These are phyloP conservation scores for Aphanomyces astaci DNA, from an alignment of 352 stramenopile species.

Conservation along the genomic window DNA sequence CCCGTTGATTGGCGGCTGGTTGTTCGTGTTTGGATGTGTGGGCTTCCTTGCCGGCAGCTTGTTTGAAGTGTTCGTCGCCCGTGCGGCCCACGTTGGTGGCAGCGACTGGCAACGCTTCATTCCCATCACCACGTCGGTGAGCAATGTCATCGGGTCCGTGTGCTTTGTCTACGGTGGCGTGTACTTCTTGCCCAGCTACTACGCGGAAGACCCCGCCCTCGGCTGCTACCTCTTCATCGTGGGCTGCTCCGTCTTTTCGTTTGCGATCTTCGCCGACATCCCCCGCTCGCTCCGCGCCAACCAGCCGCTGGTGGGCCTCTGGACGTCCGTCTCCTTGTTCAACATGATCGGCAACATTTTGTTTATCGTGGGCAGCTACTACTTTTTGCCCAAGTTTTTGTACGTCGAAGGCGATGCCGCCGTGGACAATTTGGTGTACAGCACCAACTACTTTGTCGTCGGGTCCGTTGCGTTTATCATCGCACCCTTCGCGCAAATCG, in stretches of 20 bases:
- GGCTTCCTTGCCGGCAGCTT: slow-evolving; percentile 59
- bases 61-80: slow-evolving; percentile 61
- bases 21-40: slow-evolving; percentile 63
- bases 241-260: slow-evolving; percentile 56
- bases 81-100: slow-evolving; percentile 45
- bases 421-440: slow-evolving; percentile 63
- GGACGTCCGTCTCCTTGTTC: slow-evolving; percentile 35
- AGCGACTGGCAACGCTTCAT: slow-evolving; percentile 41
- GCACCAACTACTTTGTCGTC: slow-evolving; percentile 63
- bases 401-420: slow-evolving; percentile 40
- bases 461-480: slow-evolving; percentile 76
- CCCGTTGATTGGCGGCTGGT: slow-evolving; percentile 53
- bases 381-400: slow-evolving; percentile 73
- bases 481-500: slow-evolving; percentile 7
- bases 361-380: slow-evolving; percentile 75
- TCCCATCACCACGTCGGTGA: slow-evolving; percentile 49
- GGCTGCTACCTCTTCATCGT: slow-evolving; percentile 72
- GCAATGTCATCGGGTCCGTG: slow-evolving; percentile 55
- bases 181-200: slow-evolving; percentile 73
- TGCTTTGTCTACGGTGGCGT: slow-evolving; percentile 71
- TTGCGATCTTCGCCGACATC: slow-evolving; percentile 51
- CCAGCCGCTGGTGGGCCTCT: slow-evolving; percentile 42
- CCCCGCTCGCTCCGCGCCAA: slow-evolving; percentile 5
- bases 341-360: slow-evolving; percentile 57
- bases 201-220: slow-evolving; percentile 50